Percentiles rank a stretch among this genome's conserved stretches.
phyloP scores from a whole-genome alignment of 441 rosid genomes.

The Populus trichocarpa region DNA sequence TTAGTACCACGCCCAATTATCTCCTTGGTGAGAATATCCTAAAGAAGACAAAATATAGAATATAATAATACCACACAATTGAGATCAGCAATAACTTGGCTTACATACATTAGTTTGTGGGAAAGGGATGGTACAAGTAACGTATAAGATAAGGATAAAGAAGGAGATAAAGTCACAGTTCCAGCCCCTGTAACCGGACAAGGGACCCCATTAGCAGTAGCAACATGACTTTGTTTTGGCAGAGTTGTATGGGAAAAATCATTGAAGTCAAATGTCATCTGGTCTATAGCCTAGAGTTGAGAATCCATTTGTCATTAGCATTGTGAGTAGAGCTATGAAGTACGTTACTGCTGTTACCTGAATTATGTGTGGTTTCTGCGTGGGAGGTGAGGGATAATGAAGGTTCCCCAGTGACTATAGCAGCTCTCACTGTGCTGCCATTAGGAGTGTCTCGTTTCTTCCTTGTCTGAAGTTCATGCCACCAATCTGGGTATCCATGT shows the following conservation, averaged over 20 bases:
- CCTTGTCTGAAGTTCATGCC: neutral
- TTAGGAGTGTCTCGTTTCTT: neutral
- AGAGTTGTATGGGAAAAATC: fast-evolving
- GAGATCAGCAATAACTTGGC: neutral
- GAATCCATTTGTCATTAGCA: neutral
- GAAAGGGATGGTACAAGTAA: neutral
- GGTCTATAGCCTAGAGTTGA: neutral
- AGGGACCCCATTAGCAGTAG: neutral
- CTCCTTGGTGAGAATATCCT: neutral
- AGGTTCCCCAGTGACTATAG: neutral
- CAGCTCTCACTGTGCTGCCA: neutral
- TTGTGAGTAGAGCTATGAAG: neutral
- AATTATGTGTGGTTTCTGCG: neutral
- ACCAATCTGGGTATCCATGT: neutral
- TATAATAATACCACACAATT: neutral
- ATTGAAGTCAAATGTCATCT: neutral
- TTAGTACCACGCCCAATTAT: neutral
- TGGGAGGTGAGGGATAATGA: neutral
- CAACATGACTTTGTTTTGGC: neutral
- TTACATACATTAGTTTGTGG: neutral
- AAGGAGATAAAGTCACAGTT: neutral
- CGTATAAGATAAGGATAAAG: neutral
- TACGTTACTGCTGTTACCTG: neutral
- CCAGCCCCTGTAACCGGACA: neutral
- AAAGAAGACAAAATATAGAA: neutral